Conservation (phyloP, 345 rosid genomes). For the Citrus trifoliata region DNA sequence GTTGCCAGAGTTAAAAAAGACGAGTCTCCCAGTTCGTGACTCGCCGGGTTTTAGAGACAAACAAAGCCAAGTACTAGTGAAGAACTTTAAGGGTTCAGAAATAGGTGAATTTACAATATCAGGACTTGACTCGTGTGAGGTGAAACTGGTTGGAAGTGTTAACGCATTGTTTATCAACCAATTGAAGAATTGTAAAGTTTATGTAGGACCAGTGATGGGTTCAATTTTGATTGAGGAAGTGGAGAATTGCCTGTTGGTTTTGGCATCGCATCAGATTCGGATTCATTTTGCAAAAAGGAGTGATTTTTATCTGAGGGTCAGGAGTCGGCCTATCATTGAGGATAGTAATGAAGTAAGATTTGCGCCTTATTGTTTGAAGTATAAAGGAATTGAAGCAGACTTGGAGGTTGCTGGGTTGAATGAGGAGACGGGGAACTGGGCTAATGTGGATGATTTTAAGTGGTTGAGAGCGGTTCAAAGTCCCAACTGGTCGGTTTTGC, state of each 20-base stretch:
- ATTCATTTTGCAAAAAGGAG: slow-evolving; percentile 57
- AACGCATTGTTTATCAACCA: slow-evolving; percentile 58
- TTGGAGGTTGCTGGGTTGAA: slow-evolving; percentile 53
- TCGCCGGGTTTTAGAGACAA: slow-evolving; percentile 69
- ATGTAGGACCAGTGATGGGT: slow-evolving; percentile 69
- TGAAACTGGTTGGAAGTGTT: slow-evolving; percentile 46
- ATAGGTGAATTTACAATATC: slow-evolving; percentile 68
- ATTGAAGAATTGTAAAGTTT: slow-evolving; percentile 52
- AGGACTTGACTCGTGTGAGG: slow-evolving; percentile 70
- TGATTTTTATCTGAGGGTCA: slow-evolving; percentile 77
- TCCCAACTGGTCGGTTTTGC: slow-evolving; percentile 19
- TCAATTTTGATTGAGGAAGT: slow-evolving; percentile 73
- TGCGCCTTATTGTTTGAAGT: slow-evolving; percentile 72
- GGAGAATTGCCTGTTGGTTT: slow-evolving; percentile 47
- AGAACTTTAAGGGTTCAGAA: slow-evolving; percentile 45
- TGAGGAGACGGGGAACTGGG: slow-evolving; percentile 70
- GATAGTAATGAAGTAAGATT: slow-evolving; percentile 64
- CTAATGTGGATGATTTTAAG: slow-evolving; percentile 81
- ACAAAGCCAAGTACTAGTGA: slow-evolving; percentile 38
- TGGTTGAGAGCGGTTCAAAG: slow-evolving; percentile 83
- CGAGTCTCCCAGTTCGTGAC: slow-evolving; percentile 31
- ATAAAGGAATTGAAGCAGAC: slow-evolving; percentile 67
- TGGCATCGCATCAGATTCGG: slow-evolving; percentile 89
- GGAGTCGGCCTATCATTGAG: slow-evolving; percentile 89
- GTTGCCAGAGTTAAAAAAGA: background rate